Base-by-base conservation (phyloP, 2,329 filamentous ascomycete genomes). In the Cercospora berteroae region DNA sequence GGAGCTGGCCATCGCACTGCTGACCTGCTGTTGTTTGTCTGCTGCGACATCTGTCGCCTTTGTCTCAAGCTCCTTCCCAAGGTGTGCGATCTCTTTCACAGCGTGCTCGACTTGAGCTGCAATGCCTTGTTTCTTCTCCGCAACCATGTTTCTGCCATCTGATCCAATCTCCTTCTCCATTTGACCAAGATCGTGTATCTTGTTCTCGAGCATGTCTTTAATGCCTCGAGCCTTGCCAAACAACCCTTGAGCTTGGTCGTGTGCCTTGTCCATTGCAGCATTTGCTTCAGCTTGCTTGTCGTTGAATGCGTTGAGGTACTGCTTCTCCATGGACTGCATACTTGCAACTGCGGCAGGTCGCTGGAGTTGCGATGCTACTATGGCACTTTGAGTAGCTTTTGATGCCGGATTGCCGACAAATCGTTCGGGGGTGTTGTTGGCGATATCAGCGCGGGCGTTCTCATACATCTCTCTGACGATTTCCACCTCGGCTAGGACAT, bases 161-260 rank as follows among this genome's bases (percentile, higher is more conserved):
- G 64, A 42, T 39, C 69, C 70, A 10, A 72, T 69, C 36, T 70
- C 70, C 20, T 72, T 70, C 67, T 72, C 67, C 70, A 69, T 64
- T 20, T 68, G 65, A 16, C 67, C 67, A 20, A 72, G 57, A 13
- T 70, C 70, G 18, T 69, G 68, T n/a, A 70, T 39, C 52, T 67
- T 70, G 4, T 71, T 62, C 39, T 70, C 70, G 3, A 70, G 55
- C 36, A 65, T 66, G 4, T 67, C 64, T 52, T 70, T 69, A 20
- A 72, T 56, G 10, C 66, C 64, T 18, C 60, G 27, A 1, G 66
- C 36, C 27, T 71, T 65, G n/a, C 67, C 60, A 55, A 70, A 67
- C 7, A 72, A 33, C 18, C 62, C 62, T 10, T 56, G 56, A 20
- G 69, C 69, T 3, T 68, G 62, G 8, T 52, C 59, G 13, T 69